Evolutionary conservation across 148 eudicot species (phyloP).

Genomic region (Rhododendron griersonianum): DNA sequence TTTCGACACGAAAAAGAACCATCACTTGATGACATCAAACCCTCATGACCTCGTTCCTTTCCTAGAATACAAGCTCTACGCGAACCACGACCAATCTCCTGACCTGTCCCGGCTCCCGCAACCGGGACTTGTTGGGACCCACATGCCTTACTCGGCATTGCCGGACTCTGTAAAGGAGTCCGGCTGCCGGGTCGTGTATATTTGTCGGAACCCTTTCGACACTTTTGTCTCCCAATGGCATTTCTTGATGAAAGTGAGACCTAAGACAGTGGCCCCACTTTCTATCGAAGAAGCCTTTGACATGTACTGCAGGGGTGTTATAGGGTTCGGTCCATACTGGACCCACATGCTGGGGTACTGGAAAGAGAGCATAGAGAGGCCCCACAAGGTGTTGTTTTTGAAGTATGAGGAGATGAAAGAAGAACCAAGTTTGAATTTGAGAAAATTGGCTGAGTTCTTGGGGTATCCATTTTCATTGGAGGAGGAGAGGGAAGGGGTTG

Average conservation of each 20-base stretch:
- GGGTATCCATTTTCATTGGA: conserved; percentile 23
- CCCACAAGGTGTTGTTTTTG: conserved; percentile 47
- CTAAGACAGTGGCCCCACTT: conserved; percentile 20
- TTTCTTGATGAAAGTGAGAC: conserved; percentile 29
- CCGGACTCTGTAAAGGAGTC: conserved; percentile 41
- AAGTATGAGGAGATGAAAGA: conserved; percentile 44
- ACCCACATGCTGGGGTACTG: conserved; percentile 50
- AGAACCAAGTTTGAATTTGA: background rate
- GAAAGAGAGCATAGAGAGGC: conserved; percentile 34
- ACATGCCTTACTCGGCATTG: conserved; percentile 37
- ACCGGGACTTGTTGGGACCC: conserved; percentile 44
- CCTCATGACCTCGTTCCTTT: conserved; percentile 71
- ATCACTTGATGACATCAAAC: conserved; percentile 43
- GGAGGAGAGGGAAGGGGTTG: conserved; percentile 28
- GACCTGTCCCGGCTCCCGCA: conserved; percentile 13
- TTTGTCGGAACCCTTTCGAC: conserved; percentile 59
- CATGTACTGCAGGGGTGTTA: conserved; percentile 39
- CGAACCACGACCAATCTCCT: conserved; percentile 17
- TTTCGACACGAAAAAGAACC: background rate
- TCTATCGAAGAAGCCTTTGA: conserved; percentile 48
- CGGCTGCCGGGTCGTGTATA: conserved; percentile 45
- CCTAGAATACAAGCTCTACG: conserved; percentile 44
- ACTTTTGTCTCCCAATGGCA: conserved; percentile 56
- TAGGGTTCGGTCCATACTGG: conserved; percentile 61
- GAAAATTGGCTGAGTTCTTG: conserved; percentile 30